Base-by-base conservation (phyloP, 345 rosid species). In the rapeseed (Brassica napus) region DNA sequence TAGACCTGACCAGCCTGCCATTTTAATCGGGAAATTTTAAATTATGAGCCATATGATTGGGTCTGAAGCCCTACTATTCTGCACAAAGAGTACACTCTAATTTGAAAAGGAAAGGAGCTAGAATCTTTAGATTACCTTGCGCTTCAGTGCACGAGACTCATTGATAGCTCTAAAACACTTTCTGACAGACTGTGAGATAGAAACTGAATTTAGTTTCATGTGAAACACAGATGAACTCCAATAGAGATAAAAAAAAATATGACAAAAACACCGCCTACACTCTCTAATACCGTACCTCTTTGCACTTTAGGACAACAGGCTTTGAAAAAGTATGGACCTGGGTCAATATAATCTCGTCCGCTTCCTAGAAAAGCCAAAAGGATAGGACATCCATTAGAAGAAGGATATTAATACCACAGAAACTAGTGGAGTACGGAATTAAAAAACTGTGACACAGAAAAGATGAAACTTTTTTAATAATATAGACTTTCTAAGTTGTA, bases 1-100 rank as follows among this genome's bases (percentile, higher is more conserved):
- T 96, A 93, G 52, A 93, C 94, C 84, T 93, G 99, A 65, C 99
- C 99, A 85, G 97, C 99, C 99, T 96, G 83, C 73, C 82, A 86
- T 75, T 62, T 80, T 66, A 30, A 30, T 63, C 37, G 15, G 68
- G 32, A 2, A 11, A 74, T 12, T 10, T 1, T 21, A 47, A 64
- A 55, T 59, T 63, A 72, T 52, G 65, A 23, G 24, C 26, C 23
- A 75, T 30, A 34, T 65, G 69, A 57, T 57, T 64, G 69, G 80
- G 64, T 37, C 44, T 37, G 44, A 8, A 37, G 8, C 44, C 10
- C 44, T 37, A 37, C 8, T 37, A 37, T 37, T 37, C 44, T 37
- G 49, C 49, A 64, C n/a, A 10, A 28, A 28, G 31, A 28, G 31
- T 28, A 28, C 31, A 28, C 31, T 28, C 4, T 65, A 57, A 65